Evolutionary conservation across 345 rosid species (phyloP).

Genomic region (Jatropha curcas): DNA sequence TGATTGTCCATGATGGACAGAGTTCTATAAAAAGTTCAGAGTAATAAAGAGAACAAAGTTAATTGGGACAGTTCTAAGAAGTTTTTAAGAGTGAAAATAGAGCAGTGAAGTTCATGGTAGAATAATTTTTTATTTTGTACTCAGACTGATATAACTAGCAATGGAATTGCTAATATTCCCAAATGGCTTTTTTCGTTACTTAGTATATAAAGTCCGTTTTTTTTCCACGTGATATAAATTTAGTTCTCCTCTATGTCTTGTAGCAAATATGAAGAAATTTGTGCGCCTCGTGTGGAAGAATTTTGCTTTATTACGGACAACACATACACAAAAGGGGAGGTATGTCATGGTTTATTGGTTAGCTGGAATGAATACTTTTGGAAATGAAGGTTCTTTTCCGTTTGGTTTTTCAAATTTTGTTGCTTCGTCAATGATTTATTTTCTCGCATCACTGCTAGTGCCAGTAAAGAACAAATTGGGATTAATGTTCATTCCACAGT

Average conservation of each 20-base stretch:
- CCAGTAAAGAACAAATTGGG: background rate
- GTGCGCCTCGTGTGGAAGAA: constrained; percentile 82
- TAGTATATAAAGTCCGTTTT: constrained; percentile 14
- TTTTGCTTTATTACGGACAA: constrained; percentile 92
- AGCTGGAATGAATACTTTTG: background rate
- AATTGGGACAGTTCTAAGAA: no score
- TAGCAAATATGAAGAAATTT: constrained; percentile 91
- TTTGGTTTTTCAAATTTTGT: background rate
- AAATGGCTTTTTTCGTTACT: background rate
- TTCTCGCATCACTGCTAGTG: background rate
- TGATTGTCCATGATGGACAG: background rate
- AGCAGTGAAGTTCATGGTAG: background rate
- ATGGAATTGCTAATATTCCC: no score
- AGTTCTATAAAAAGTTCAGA: background rate
- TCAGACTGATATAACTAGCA: no score
- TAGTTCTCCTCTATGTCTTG: constrained; percentile 15
- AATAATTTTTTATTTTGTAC: background rate
- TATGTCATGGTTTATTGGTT: constrained; percentile 27
- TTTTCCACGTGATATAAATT: constrained; percentile 13
- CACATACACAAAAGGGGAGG: constrained; percentile 76
- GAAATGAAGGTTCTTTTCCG: background rate
- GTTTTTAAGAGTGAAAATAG: no score
- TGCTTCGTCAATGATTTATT: background rate
- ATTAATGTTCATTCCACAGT: background rate
- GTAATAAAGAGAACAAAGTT: background rate